Percentiles rank a stretch among this genome's conserved stretches.
These are phyloP conservation scores for Sinapis alba DNA, from an alignment of 441 rosid genomes.

Conservation along the genomic window DNA sequence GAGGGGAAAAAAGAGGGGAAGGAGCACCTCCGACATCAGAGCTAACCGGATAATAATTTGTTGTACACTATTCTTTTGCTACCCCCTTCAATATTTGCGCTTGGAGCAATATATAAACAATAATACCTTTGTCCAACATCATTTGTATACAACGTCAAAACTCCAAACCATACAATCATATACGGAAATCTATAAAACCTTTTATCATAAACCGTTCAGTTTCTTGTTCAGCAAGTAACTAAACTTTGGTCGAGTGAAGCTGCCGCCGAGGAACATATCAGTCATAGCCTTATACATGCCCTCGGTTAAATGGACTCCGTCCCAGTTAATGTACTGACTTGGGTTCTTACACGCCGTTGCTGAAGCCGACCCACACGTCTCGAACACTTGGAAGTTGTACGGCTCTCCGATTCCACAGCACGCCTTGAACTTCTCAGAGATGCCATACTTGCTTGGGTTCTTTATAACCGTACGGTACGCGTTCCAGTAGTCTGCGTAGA, in stretches of 20 bases:
- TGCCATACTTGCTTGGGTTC: constrained; percentile 57
- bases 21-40: no score
- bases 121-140: no score
- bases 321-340: constrained; percentile 77
- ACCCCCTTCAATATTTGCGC: no score
- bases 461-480: constrained; percentile 61
- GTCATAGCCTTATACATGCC: constrained; percentile 74
- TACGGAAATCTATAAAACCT: no score
- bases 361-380: constrained; percentile 59
- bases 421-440: constrained; percentile 70
- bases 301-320: constrained; percentile 95
- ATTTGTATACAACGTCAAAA: no score
- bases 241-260: constrained; percentile 64
- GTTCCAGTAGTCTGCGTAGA: constrained; percentile 76
- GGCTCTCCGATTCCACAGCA: constrained; percentile 84
- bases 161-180: no score
- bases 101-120: no score
- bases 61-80: no score
- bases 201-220: constrained; percentile 9
- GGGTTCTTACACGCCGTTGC: constrained; percentile 57
- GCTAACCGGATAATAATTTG: no score
- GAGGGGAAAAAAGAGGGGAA: no score
- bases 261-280: constrained; percentile 64
- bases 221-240: constrained; percentile 49
- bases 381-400: constrained; percentile 60